These are phyloP conservation scores for Dujonia santamariae DNA, from an alignment of 1,139 yeast species.

Conservation along the genomic window DNA sequence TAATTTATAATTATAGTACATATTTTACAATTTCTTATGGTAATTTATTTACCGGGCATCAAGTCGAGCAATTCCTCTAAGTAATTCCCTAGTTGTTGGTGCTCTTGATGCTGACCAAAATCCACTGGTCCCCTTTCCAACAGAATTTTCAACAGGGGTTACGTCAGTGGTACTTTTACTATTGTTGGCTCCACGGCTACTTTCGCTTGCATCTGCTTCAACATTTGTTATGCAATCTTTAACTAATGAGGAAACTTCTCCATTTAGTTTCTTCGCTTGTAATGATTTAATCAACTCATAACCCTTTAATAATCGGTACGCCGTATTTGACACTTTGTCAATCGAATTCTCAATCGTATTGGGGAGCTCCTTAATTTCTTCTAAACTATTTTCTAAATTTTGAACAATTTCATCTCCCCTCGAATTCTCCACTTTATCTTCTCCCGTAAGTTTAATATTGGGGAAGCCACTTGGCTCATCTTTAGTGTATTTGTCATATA, in stretches of 20 bases:
- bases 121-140: background rate
- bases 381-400: conserved; percentile 10
- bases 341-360: conserved; percentile 19
- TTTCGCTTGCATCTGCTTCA: conserved; percentile 8
- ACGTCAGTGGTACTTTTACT: conserved; percentile 6
- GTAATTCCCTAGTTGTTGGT: conserved; percentile 8
- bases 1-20: conserved; percentile 2
- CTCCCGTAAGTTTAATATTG: background rate
- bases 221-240: conserved; percentile 15
- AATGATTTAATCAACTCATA: conserved; percentile 18
- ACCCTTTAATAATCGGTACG: conserved; percentile 21
- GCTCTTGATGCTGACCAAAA: conserved; percentile 5
- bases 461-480: conserved; percentile 9
- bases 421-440: background rate
- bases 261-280: conserved; percentile 15
- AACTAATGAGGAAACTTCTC: conserved; percentile 18
- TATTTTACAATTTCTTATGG: conserved; percentile 1
- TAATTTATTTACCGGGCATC: conserved; percentile 6
- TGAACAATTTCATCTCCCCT: conserved; percentile 10
- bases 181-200: background rate
- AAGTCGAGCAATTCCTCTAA: conserved; percentile 9
- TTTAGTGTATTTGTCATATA: conserved; percentile 20
- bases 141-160: background rate
- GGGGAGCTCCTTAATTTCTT: conserved; percentile 12
- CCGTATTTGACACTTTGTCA: conserved; percentile 20